Base-by-base conservation (phyloP, 148 eudicot genomes). In the Oxyria digyna region DNA sequence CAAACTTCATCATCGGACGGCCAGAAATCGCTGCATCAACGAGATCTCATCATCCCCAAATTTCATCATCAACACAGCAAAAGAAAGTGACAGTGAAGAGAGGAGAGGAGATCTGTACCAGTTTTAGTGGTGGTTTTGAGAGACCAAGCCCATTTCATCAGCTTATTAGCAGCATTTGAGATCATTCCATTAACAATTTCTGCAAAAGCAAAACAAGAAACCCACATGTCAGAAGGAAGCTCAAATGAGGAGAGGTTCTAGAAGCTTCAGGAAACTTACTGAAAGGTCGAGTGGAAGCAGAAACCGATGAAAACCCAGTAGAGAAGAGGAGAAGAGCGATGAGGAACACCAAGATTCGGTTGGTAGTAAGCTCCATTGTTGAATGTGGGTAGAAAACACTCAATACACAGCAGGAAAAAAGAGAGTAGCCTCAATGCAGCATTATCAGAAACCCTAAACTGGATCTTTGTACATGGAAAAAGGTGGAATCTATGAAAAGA, bases 1-100 rank as follows among this genome's bases (percentile, higher is more conserved):
- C 98, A 79, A 83, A 94, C 69, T 88, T 94, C 97, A 94, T 85
- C 97, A 90, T 71, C 66, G 97, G 87, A 57, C 95, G 85, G 71
- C 87, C 87, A 57, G 89, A 62, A 37, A 88, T 76, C 40, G 96
- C 98, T 94, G 92, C 54, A 62, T 38, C 64, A 42, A n/a, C 41
- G 54, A 40, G 48, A 66, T 4, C 15, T 31, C 49, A 62, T 42
- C 41, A 71, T 41, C 59, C 69, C 71, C 69, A 38, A 46, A 74
- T 23, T 23, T 9, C n/a, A n/a, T 57, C 59, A 3, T 14, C 13
- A 54, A 17, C 33, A 54, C 9, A 64, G 26, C 37, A 64, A 8
- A 69, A 3, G 59, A 46, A 46, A 33, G 40, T 71, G 46, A 31
- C 7, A 62, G 49, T 43, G 62, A 62, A 62, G 15, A 57, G 29